A percentile compares a stretch with the other conserved stretches of the same genome.
Conservation (phyloP, 2,329 filamentous ascomycete genomes). For the Taxawa tesnikishii region DNA sequence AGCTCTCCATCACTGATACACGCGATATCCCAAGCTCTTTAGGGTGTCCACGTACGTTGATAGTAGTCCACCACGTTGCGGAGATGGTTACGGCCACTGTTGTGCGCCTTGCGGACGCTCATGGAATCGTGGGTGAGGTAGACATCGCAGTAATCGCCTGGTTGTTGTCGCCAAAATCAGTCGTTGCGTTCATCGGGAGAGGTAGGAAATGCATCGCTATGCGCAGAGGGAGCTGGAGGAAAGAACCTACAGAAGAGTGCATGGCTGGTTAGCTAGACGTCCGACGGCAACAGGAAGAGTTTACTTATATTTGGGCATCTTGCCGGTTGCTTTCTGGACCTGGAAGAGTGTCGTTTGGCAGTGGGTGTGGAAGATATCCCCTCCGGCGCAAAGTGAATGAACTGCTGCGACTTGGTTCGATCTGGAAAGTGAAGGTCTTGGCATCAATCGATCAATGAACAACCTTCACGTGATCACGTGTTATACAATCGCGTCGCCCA, state of each 20-base stretch:
- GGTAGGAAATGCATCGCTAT: no score
- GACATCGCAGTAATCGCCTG: slow-evolving; percentile 95
- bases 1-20: no score
- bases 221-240: no score
- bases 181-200: no score
- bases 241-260: slow-evolving; percentile 14
- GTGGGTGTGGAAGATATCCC: neutral
- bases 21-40: no score
- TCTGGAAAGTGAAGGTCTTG: no score
- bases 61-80: slow-evolving; percentile 98
- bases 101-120: slow-evolving; percentile 98
- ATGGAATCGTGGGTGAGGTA: slow-evolving; percentile 99
- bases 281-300: neutral
- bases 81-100: slow-evolving; percentile 89
- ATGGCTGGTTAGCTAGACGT: slow-evolving; percentile 6
- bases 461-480: no score
- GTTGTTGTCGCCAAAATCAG: no score
- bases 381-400: slow-evolving; percentile 3
- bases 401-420: no score
- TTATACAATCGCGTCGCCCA: no score
- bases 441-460: no score
- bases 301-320: slow-evolving; percentile 16
- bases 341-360: neutral
- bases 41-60: slow-evolving; percentile 72
- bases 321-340: neutral